These are phyloP conservation scores for Solanum hybrid DNA, from an alignment of 305 asterid genomes.

Conservation along the genomic window DNA sequence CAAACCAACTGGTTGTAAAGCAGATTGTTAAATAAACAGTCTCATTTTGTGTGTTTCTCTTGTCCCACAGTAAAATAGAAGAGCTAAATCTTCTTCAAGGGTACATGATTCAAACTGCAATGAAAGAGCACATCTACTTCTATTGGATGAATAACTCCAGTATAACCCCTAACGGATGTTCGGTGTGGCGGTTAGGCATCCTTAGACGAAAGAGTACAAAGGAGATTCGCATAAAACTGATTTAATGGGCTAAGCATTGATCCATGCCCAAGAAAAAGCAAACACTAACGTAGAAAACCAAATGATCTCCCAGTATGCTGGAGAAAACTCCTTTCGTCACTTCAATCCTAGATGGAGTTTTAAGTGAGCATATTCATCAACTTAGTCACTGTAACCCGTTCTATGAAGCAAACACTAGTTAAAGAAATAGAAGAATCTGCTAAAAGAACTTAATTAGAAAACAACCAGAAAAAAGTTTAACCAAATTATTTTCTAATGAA, in stretches of 20 bases:
- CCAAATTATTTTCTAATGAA: background rate
- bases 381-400: background rate
- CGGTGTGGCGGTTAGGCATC: background rate
- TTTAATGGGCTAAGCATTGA: background rate
- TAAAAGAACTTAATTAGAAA: background rate
- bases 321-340: background rate
- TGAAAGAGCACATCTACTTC: background rate
- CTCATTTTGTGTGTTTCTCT: background rate
- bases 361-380: background rate
- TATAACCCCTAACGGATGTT: background rate
- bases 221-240: background rate
- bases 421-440: background rate
- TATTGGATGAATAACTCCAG: background rate
- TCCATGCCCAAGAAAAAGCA: background rate
- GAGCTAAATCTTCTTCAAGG: background rate
- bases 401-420: background rate
- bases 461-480: background rate
- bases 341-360: background rate
- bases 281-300: conserved; percentile 1
- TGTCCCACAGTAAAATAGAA: background rate
- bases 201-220: background rate
- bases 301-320: conserved; percentile 4
- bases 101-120: background rate
- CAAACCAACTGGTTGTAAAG: background rate
- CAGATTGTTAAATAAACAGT: background rate